Conservation (phyloP, 352 stramenopile species). For the Globisporangium paddicum region DNA sequence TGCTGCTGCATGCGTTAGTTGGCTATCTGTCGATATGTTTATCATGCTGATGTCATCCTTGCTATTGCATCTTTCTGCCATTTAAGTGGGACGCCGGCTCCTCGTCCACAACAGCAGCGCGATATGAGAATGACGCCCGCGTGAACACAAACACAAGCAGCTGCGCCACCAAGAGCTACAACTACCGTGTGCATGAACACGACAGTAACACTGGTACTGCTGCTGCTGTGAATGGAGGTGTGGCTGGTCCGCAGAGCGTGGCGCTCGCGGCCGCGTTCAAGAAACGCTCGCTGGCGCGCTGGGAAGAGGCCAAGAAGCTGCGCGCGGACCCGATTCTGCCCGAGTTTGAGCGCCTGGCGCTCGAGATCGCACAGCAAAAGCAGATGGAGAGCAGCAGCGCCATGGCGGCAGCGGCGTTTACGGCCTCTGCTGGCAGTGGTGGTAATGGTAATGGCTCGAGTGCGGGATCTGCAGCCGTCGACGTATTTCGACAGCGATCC, state of each 20-base stretch:
- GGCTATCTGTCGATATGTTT: neutral
- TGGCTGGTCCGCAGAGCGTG: conserved; percentile 20
- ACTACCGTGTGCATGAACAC: neutral
- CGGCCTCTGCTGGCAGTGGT: neutral
- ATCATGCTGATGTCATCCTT: neutral
- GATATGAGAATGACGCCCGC: neutral
- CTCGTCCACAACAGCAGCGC: neutral
- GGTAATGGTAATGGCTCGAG: conserved; percentile 3
- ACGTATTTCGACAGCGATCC: conserved; percentile 48
- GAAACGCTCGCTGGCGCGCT: conserved; percentile 32
- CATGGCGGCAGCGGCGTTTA: conserved; percentile 10
- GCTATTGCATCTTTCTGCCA: neutral
- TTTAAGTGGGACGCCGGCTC: conserved; percentile 8
- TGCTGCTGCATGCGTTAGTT: neutral
- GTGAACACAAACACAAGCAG: conserved; percentile 6
- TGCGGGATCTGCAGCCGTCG: conserved; percentile 1
- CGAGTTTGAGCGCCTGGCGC: conserved; percentile 23
- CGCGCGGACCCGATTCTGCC: conserved; percentile 40
- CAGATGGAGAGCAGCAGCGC: conserved; percentile 13
- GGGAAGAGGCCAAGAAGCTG: conserved; percentile 39
- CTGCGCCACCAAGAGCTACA: conserved; percentile 14
- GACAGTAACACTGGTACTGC: neutral
- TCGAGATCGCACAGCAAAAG: conserved; percentile 14
- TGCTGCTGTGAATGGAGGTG: neutral
- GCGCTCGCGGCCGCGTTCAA: conserved; percentile 41